A percentile compares a stretch with the other conserved stretches of the same genome.
Evolutionary conservation across 352 stramenopile genomes (phyloP).

Genomic region (Peronospora farinosa): DNA sequence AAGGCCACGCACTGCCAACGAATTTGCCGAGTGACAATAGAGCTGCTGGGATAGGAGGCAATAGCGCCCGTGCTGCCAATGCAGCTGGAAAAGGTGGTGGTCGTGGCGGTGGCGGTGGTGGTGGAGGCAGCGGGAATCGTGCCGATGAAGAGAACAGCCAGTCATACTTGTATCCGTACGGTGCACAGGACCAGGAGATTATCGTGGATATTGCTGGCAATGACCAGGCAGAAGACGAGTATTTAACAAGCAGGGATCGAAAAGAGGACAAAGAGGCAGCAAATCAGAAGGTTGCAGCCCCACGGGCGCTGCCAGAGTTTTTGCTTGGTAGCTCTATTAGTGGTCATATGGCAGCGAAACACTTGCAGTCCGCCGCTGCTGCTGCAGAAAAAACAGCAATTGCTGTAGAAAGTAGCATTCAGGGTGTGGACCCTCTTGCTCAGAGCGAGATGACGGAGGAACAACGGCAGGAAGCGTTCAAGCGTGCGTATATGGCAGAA

Average conservation of each 20-base stretch:
- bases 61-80: conserved; percentile 43
- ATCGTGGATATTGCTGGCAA: conserved; percentile 81
- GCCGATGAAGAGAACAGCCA: conserved; percentile 58
- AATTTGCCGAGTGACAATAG: conserved; percentile 86
- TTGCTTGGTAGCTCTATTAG: conserved; percentile 82
- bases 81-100: conserved; percentile 31
- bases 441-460: conserved; percentile 79
- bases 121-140: conserved; percentile 18
- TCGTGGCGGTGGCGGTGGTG: conserved; percentile 24
- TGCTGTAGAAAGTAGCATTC: conserved; percentile 31
- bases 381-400: conserved; percentile 32
- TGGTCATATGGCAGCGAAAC: conserved; percentile 79
- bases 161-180: conserved; percentile 81
- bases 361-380: conserved; percentile 40
- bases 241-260: conserved; percentile 63
- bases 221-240: conserved; percentile 72
- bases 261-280: conserved; percentile 64
- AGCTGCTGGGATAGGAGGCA: conserved; percentile 66
- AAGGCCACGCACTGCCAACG: conserved; percentile 61
- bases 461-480: conserved; percentile 75
- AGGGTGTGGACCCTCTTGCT: conserved; percentile 47
- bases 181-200: conserved; percentile 75
- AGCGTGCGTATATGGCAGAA: conserved; percentile 75
- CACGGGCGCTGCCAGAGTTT: conserved; percentile 68
- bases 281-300: conserved; percentile 49